phyloP scores from a whole-genome alignment of 2,329 filamentous ascomycete species.

The Gaeumannomyces tritici region DNA sequence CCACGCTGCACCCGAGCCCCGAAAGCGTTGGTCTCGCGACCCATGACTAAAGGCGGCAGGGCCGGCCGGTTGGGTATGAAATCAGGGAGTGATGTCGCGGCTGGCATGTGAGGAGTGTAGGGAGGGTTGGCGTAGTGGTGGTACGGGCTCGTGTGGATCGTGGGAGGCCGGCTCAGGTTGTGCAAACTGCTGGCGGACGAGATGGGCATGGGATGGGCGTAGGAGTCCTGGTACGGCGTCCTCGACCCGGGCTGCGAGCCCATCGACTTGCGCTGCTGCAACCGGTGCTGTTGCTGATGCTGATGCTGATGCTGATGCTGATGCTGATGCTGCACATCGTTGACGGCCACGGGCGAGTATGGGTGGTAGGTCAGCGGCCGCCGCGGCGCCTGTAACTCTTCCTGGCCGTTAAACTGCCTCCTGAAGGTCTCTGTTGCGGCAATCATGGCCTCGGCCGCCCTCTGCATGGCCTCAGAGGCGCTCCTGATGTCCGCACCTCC shows the following conservation, averaged over 20 bases:
- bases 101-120: neutral
- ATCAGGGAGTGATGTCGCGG: neutral
- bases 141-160: neutral
- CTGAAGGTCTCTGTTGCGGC: conserved; percentile 18
- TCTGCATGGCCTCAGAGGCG: conserved; percentile 19
- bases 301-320: neutral
- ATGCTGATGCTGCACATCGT: conserved; percentile 1
- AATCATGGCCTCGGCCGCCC: conserved; percentile 19
- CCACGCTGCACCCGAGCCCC: conserved; percentile 1
- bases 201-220: neutral
- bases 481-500: conserved; percentile 11
- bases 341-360: conserved; percentile 4
- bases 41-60: neutral
- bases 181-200: neutral
- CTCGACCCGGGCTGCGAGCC: neutral
- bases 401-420: conserved; percentile 11
- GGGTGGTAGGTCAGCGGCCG: conserved; percentile 10
- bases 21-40: conserved; percentile 1
- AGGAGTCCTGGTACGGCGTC: neutral
- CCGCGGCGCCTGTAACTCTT: conserved; percentile 3
- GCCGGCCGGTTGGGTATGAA: neutral
- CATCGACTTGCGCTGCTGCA: neutral
- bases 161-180: neutral
- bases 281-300: too few species aligned
- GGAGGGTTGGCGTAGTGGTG: neutral